phyloP scores from a whole-genome alignment of 2,329 filamentous ascomycete genomes.

The Aspergillus carbonarius region DNA sequence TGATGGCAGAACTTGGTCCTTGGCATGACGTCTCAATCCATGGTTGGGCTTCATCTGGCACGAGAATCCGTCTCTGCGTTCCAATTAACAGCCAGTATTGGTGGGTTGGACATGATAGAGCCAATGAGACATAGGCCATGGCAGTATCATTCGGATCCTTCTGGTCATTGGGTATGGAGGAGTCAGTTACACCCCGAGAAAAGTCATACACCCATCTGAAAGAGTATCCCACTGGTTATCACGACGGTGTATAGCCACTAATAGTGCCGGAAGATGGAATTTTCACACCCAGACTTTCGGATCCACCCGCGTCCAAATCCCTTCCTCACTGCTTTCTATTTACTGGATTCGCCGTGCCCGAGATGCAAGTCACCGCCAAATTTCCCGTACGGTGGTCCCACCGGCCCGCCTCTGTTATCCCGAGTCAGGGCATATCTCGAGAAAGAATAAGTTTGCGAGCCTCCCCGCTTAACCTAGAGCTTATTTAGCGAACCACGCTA shows the following conservation, averaged over 20 bases:
- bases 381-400: neutral
- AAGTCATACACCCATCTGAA: no score
- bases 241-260: no score
- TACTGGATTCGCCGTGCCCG: neutral
- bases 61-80: neutral
- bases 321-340: neutral
- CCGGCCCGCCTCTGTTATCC: neutral
- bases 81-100: neutral
- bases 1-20: neutral
- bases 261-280: no score
- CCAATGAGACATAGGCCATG: neutral
- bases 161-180: neutral
- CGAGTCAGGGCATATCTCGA: neutral
- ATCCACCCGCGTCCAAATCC: neutral
- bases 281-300: neutral
- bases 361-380: neutral
- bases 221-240: no score
- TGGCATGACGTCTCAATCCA: neutral
- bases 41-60: neutral
- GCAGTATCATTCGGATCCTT: constrained; percentile 27
- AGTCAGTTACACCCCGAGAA: no score
- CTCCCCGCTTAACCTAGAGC: neutral
- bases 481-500: neutral
- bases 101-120: neutral
- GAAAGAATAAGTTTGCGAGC: neutral